Conservation (phyloP, 139 green algal genomes). For the Bryopsis sp. region DNA sequence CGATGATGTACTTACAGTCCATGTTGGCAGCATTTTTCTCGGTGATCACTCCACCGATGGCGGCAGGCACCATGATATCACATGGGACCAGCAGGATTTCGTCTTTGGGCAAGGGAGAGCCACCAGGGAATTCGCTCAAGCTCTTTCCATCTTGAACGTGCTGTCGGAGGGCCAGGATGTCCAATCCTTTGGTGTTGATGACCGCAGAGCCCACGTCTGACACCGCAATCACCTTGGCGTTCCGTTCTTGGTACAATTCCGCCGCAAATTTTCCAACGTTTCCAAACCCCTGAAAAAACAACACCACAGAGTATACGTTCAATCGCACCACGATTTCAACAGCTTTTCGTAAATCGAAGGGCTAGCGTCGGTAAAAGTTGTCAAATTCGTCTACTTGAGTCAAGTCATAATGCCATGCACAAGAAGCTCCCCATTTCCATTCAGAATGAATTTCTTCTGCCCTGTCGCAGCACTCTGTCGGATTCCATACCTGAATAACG, state of each 20-base stretch:
- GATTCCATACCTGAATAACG: slow-evolving; percentile 60
- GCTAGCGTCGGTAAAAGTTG: too few relatives aligned
- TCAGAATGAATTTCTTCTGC: too few relatives aligned
- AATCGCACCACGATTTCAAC: too few relatives aligned
- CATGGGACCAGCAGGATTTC: slow-evolving; percentile 56
- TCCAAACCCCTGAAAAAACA: slow-evolving; percentile 70
- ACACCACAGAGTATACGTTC: neutral
- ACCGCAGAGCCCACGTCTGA: slow-evolving; percentile 62
- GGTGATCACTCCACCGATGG: slow-evolving; percentile 63
- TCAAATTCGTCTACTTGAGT: too few relatives aligned
- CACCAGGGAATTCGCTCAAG: slow-evolving; percentile 25
- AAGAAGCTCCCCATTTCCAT: too few relatives aligned
- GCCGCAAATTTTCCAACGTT: slow-evolving; percentile 68
- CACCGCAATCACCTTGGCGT: slow-evolving; percentile 64
- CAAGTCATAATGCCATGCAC: too few relatives aligned
- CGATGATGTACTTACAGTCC: slow-evolving; percentile 62
- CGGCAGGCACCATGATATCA: slow-evolving; percentile 86
- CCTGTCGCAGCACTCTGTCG: neutral
- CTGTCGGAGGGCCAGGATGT: slow-evolving; percentile 49
- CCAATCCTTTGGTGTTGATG: slow-evolving; percentile 56
- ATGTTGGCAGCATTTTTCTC: slow-evolving; percentile 44
- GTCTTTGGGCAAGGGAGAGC: slow-evolving; percentile 19
- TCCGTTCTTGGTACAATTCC: slow-evolving; percentile 46
- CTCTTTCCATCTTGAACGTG: slow-evolving; percentile 28
- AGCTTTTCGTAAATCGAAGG: too few relatives aligned